These are phyloP conservation scores for Claviceps maximensis DNA, from an alignment of 2,329 filamentous ascomycete species.

Conservation along the genomic window DNA sequence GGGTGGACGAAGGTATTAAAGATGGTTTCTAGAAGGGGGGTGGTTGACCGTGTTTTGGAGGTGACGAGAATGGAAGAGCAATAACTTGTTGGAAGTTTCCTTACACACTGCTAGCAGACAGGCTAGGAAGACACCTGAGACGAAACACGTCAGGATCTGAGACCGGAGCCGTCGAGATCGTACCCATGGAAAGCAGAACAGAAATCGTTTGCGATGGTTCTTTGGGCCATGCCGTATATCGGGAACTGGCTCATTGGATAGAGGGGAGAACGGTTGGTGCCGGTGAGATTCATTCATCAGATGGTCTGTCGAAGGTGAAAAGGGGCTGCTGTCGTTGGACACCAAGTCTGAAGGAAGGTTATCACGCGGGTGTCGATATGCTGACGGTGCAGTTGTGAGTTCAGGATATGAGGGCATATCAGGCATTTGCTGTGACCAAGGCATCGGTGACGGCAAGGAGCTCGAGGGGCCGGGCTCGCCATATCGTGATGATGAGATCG, in stretches of 20 bases:
- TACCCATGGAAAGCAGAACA: constrained; percentile 43
- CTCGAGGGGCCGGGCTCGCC: constrained; percentile 4
- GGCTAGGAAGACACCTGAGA: constrained; percentile 51
- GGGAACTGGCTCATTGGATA: not conserved
- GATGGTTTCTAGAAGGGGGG: not conserved
- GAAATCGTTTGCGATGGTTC: constrained; percentile 24
- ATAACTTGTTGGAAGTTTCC: constrained; percentile 23
- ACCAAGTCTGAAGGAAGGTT: not conserved
- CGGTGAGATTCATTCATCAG: not conserved
- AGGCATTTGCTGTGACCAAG: not conserved
- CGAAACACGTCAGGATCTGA: constrained; percentile 46
- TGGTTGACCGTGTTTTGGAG: not conserved
- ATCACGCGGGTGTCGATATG: not conserved
- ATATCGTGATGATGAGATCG: constrained; percentile 2
- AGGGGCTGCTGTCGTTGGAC: not conserved
- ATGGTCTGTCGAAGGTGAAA: not conserved
- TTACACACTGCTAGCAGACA: constrained; percentile 52
- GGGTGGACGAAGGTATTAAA: not conserved
- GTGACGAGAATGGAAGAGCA: no score
- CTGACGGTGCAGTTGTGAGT: not conserved
- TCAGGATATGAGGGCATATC: not conserved
- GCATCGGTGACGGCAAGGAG: constrained; percentile 6
- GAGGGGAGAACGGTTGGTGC: not conserved
- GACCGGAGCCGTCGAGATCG: constrained; percentile 38
- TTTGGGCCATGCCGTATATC: not conserved